phyloP scores from a whole-genome alignment of 352 stramenopile species.

The Plasmopara viticola region DNA sequence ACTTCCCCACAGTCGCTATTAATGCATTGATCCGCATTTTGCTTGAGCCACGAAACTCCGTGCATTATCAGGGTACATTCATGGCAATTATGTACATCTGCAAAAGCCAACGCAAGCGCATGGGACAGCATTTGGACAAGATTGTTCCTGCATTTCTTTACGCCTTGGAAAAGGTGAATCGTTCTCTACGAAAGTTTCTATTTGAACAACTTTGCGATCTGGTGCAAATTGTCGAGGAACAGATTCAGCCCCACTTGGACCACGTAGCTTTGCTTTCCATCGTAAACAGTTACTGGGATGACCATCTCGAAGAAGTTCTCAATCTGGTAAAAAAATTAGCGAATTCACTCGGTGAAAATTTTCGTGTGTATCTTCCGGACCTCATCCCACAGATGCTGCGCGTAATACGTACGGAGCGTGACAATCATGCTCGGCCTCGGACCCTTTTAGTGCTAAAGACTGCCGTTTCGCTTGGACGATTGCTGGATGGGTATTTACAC shows the following conservation, averaged over 20 bases:
- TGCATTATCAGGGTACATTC: conserved; percentile 96
- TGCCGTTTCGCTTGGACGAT: conserved; percentile 58
- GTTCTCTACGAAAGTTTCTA: conserved; percentile 90
- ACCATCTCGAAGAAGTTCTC: conserved; percentile 95
- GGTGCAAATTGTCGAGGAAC: conserved; percentile 95
- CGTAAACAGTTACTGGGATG: conserved; percentile 79
- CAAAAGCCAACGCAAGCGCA: conserved; percentile 91
- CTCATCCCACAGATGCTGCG: conserved; percentile 86
- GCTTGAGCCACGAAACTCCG: conserved; percentile 92
- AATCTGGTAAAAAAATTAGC: conserved; percentile 94
- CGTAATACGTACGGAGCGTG: conserved; percentile 76
- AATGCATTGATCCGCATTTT: conserved; percentile 97
- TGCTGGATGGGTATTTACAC: conserved; percentile 81
- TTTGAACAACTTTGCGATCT: conserved; percentile 95
- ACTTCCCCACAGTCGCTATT: conserved; percentile 95
- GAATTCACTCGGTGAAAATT: conserved; percentile 76
- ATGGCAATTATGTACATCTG: conserved; percentile 99
- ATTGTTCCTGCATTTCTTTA: conserved; percentile 97
- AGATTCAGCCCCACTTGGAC: conserved; percentile 90
- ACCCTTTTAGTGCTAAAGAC: conserved; percentile 79
- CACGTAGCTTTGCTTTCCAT: conserved; percentile 80
- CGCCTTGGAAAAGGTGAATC: conserved; percentile 86
- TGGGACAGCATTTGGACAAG: conserved; percentile 92
- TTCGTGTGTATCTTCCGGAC: conserved; percentile 84
- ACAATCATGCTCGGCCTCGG: conserved; percentile 53